phyloP scores from a whole-genome alignment of 176 grass and related monocot species.

The Lolium multiflorum region DNA sequence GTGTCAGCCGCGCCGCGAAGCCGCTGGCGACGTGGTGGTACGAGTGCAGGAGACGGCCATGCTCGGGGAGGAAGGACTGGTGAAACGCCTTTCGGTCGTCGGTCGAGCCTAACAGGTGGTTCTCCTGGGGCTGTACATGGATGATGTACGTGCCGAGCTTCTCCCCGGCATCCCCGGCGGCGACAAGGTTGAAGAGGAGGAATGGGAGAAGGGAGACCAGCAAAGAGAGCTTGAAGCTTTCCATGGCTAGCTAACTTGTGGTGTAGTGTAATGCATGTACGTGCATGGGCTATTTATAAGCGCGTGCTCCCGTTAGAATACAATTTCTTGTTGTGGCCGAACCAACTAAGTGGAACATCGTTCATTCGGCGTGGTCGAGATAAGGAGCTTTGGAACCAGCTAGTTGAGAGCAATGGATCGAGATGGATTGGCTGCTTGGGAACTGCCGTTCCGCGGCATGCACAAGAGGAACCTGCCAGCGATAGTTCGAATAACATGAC shows the following conservation, averaged over 20 bases:
- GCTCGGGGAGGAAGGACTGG: conserved; percentile 14
- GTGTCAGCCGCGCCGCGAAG: conserved; percentile 42
- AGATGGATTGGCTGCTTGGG: conserved; percentile 15
- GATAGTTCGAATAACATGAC: too few relatives aligned
- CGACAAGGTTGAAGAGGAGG: not conserved
- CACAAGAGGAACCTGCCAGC: not conserved
- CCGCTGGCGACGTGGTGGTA: conserved; percentile 45
- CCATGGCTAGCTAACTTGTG: conserved; percentile 17
- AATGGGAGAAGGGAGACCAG: not conserved
- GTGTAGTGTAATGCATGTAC: not conserved
- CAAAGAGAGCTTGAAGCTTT: conserved; percentile 13
- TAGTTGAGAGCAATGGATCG: not conserved
- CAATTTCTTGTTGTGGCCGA: not conserved
- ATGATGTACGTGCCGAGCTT: conserved; percentile 7
- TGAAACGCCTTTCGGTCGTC: conserved; percentile 28
- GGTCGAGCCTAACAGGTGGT: not conserved
- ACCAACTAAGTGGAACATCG: not conserved
- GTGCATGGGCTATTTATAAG: not conserved
- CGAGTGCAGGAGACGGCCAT: conserved; percentile 34
- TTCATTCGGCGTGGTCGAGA: not conserved
- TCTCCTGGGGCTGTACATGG: not conserved
- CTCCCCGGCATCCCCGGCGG: not conserved
- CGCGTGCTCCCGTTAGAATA: not conserved
- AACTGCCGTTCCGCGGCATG: not conserved
- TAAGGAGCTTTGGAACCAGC: not conserved